Evolutionary conservation across 257 asterid species (phyloP), one percentile per base, ranked within the genome.

Genomic region (Henckelia pumila): DNA sequence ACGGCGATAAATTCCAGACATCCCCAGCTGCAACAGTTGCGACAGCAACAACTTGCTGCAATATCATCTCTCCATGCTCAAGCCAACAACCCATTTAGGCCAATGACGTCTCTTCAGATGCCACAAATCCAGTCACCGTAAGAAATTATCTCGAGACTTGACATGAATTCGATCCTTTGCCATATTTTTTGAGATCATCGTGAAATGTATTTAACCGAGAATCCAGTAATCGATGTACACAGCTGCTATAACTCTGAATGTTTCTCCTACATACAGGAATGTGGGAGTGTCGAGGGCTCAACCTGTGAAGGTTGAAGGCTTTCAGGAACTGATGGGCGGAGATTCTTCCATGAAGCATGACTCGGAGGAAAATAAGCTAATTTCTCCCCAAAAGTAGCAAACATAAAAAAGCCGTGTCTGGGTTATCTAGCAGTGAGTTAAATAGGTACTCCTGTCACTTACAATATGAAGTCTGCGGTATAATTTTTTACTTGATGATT

Each of bases 221-320:
- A 53, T 30, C 11, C 69, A 29, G 35, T 7, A 32, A 35, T 10
- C 47, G 56, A 63, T 58, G 49, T 20, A 21, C 29, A 11, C n/a
- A 10, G 25, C 56, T 37, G 25, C 49, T 14, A 52, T 24, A n/a
- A 66, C 40, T 47, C 67, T 40, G 64, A 70, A 26, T 71, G 44
- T 63, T 23, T 24, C 61, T 56, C 59, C 69, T 30, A 3, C 26
- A 57, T 69, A 76, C 86, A 88, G 97, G 88, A 88, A 69, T 69
- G 84, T 74, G 88, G 85, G 92, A 67, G 80, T 87, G 84, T 67
- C 84, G 3, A 88, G 99, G 88, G 96, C 99, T 32, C 99, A 87
- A 55, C 99, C 99, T 1, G 96, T 94, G 28, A 94, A 93, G 82
- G 97, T 94, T 59, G 97, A 91, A 88, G 99, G 97, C 21, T 94